These are phyloP conservation scores for Sphaerulina populicola DNA, from an alignment of 2,329 filamentous ascomycete species.

Conservation along the genomic window DNA sequence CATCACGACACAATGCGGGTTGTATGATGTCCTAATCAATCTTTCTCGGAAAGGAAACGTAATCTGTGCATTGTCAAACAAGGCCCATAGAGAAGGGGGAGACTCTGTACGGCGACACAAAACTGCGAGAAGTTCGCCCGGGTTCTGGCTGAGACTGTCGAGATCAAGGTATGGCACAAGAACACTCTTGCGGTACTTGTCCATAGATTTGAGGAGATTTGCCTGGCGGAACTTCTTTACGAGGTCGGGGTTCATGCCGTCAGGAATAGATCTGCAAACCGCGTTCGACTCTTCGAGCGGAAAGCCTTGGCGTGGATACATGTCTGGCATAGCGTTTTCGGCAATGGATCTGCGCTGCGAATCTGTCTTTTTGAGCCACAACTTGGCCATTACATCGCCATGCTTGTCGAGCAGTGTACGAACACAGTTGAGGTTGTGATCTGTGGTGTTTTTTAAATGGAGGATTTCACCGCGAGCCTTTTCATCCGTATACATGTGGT, in stretches of 20 bases:
- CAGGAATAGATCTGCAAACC: background rate
- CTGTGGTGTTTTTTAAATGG: background rate
- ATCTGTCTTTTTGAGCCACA: slow-evolving; percentile 10
- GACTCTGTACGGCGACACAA: slow-evolving; percentile 12
- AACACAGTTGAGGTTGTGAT: background rate
- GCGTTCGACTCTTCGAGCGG: background rate
- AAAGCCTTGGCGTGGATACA: slow-evolving; percentile 4
- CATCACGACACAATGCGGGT: slow-evolving; percentile 14
- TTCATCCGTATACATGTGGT: background rate
- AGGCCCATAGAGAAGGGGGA: slow-evolving; percentile 10
- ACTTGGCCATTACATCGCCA: slow-evolving; percentile 8
- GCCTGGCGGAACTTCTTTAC: too few species aligned
- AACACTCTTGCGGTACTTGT: background rate
- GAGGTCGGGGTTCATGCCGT: background rate
- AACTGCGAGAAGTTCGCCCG: slow-evolving; percentile 9
- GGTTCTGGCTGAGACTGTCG: slow-evolving; percentile 9
- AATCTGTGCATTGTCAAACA: slow-evolving; percentile 12
- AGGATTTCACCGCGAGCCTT: background rate
- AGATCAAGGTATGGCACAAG: slow-evolving; percentile 16
- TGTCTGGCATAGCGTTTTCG: slow-evolving; percentile 11
- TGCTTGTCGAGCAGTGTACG: background rate
- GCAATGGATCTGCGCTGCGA: slow-evolving; percentile 11
- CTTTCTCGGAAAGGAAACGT: background rate
- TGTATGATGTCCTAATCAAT: background rate
- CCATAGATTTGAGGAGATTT: background rate